Percentiles rank a stretch among this genome's conserved stretches.
Evolutionary conservation across 106 monocot species (phyloP).

Genomic region (Phalaenopsis aphrodite): DNA sequence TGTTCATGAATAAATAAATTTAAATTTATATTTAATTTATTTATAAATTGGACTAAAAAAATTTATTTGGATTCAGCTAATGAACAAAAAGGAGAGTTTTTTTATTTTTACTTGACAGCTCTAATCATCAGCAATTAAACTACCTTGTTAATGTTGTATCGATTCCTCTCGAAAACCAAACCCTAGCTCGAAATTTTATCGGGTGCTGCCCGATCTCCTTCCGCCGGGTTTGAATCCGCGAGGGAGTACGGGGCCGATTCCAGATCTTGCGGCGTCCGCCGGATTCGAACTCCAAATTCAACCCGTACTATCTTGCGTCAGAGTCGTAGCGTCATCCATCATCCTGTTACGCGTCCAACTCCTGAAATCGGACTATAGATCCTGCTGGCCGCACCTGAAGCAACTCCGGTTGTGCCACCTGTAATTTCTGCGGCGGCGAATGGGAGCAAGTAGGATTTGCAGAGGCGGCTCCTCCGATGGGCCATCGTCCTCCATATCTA

Average conservation of each 20-base stretch:
- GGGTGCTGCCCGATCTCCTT: background rate
- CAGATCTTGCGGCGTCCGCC: background rate
- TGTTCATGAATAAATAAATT: too few relatives aligned
- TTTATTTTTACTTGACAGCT: too few relatives aligned
- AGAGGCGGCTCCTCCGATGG: conserved; percentile 2
- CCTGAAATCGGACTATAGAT: background rate
- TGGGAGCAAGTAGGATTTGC: conserved; percentile 8
- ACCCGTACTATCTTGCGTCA: background rate
- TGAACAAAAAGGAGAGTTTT: too few relatives aligned
- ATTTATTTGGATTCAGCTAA: too few relatives aligned
- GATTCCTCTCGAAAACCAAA: background rate
- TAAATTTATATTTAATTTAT: too few relatives aligned
- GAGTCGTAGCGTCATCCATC: background rate
- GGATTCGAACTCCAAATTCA: background rate
- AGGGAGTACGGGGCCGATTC: background rate
- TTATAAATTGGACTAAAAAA: too few relatives aligned
- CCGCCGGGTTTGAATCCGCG: background rate
- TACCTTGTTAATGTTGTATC: too few relatives aligned
- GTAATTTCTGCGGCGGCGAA: background rate
- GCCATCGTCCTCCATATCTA: background rate
- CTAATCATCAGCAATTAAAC: too few relatives aligned
- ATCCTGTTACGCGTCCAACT: background rate
- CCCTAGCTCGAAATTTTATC: background rate
- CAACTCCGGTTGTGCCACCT: background rate
- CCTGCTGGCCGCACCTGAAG: background rate